phyloP scores from a whole-genome alignment of 441 rosid genomes.

The Rhodomyrtus psidioides region DNA sequence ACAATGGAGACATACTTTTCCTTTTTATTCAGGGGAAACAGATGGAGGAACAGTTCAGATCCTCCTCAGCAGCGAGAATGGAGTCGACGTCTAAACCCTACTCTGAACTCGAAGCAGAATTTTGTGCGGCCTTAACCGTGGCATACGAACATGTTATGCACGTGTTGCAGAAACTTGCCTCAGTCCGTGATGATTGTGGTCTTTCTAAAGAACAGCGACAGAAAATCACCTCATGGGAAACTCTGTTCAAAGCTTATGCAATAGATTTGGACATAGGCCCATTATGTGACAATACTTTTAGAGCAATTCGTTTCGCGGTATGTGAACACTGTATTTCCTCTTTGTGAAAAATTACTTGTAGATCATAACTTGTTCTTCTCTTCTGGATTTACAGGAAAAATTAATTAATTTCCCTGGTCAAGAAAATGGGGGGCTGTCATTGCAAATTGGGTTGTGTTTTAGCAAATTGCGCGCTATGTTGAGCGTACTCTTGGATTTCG shows the following conservation, averaged over 20 bases:
- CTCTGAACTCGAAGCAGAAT: slow-evolving; percentile 30
- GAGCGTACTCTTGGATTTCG: slow-evolving; percentile 52
- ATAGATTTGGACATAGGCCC: slow-evolving; percentile 39
- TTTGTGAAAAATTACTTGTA: background rate
- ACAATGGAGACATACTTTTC: background rate
- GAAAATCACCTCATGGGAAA: slow-evolving; percentile 61
- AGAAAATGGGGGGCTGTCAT: slow-evolving; percentile 21
- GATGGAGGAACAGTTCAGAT: slow-evolving; percentile 42
- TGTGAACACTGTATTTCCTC: slow-evolving; percentile 9
- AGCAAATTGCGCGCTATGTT: slow-evolving; percentile 38
- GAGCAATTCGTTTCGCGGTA: slow-evolving; percentile 49
- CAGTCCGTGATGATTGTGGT: slow-evolving; percentile 17
- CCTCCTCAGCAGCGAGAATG: slow-evolving; percentile 13
- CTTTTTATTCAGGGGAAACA: slow-evolving; percentile 45
- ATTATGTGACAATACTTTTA: slow-evolving; percentile 41
- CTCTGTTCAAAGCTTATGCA: slow-evolving; percentile 38
- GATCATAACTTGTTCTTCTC: background rate
- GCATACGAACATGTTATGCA: slow-evolving; percentile 29
- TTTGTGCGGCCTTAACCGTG: slow-evolving; percentile 30
- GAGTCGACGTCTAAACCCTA: slow-evolving; percentile 2
- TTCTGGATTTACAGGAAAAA: slow-evolving; percentile 41
- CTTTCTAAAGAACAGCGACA: slow-evolving; percentile 29
- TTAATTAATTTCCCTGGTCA: slow-evolving; percentile 26
- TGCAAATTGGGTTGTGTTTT: too few species aligned
- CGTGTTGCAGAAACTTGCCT: too few species aligned